Evolutionary conservation across 139 green algal genomes (phyloP).

Genomic region (Chloropicon primus): DNA sequence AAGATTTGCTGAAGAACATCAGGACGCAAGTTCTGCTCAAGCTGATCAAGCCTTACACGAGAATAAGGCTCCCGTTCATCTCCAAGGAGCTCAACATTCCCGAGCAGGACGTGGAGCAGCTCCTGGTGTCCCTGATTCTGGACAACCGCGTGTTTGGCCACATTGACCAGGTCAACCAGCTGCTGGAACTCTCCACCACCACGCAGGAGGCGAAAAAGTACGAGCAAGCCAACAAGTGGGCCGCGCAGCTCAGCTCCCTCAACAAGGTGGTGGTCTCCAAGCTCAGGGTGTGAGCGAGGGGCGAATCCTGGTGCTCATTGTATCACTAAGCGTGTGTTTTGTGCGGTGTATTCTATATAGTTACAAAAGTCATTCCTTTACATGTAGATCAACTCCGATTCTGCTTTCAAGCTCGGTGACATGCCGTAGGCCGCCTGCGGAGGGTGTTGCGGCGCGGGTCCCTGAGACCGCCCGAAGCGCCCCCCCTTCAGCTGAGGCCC

Average conservation of each 20-base stretch:
- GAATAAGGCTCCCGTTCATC: constrained; percentile 80
- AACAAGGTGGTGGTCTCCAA: constrained; percentile 48
- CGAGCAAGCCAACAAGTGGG: constrained; percentile 68
- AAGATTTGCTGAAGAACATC: constrained; percentile 91
- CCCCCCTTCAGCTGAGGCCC: too few species aligned
- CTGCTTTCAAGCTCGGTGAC: neutral
- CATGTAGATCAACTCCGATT: neutral
- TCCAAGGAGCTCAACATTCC: constrained; percentile 77
- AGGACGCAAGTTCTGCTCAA: constrained; percentile 84
- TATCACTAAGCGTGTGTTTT: too few species aligned
- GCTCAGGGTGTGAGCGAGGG: constrained; percentile 20
- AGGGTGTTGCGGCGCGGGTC: neutral
- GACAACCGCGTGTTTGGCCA: constrained; percentile 67
- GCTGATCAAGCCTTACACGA: constrained; percentile 80
- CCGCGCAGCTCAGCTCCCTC: constrained; percentile 49
- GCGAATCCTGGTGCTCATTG: too few species aligned
- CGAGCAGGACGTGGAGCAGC: constrained; percentile 75
- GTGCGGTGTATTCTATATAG: too few species aligned
- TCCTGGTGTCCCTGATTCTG: constrained; percentile 89
- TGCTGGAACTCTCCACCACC: constrained; percentile 56
- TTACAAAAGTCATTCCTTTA: too few species aligned
- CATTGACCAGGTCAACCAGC: constrained; percentile 87
- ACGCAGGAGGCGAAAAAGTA: constrained; percentile 45
- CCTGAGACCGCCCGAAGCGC: neutral
- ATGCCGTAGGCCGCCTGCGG: neutral